Percentiles rank a stretch among this genome's conserved stretches.
Evolutionary conservation across 441 rosid genomes (phyloP).

Genomic region (Cnidoscolus chayamansa): DNA sequence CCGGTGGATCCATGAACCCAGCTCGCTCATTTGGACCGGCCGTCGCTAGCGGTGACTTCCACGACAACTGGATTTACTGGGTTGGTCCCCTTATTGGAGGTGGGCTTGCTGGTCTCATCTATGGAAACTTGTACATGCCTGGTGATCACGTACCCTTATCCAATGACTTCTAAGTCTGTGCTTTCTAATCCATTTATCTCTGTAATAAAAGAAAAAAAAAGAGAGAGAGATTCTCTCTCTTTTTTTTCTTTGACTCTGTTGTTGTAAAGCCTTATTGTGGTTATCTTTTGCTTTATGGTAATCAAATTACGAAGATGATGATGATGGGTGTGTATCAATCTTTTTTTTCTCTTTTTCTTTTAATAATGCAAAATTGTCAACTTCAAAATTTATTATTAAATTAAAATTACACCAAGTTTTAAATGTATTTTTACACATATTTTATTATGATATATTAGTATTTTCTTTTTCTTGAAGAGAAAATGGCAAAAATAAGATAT

Average conservation of each 20-base stretch:
- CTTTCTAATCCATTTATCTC: slow-evolving; percentile 6
- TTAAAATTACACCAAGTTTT: no score
- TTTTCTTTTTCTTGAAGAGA: no score
- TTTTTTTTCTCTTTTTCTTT: not conserved
- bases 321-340: not conserved
- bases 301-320: not conserved
- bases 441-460: no score
- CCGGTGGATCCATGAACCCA: slow-evolving; percentile 97
- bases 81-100: slow-evolving; percentile 90
- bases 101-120: slow-evolving; percentile 73
- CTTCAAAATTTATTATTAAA: no score
- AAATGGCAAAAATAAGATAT: no score
- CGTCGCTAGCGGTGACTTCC: slow-evolving; percentile 72
- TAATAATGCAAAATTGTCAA: no score
- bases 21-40: slow-evolving; percentile 99
- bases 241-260: slow-evolving; percentile 12
- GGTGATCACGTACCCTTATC: slow-evolving; percentile 51
- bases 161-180: slow-evolving; percentile 31
- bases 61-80: slow-evolving; percentile 91
- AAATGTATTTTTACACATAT: no score
- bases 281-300: slow-evolving; percentile 3
- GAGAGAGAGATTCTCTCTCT: no score
- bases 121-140: slow-evolving; percentile 56
- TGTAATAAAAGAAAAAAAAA: slow-evolving; percentile 26
- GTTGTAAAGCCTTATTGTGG: slow-evolving; percentile 16